phyloP scores from a whole-genome alignment of 257 asterid genomes.

The Scutellaria galericulata region DNA sequence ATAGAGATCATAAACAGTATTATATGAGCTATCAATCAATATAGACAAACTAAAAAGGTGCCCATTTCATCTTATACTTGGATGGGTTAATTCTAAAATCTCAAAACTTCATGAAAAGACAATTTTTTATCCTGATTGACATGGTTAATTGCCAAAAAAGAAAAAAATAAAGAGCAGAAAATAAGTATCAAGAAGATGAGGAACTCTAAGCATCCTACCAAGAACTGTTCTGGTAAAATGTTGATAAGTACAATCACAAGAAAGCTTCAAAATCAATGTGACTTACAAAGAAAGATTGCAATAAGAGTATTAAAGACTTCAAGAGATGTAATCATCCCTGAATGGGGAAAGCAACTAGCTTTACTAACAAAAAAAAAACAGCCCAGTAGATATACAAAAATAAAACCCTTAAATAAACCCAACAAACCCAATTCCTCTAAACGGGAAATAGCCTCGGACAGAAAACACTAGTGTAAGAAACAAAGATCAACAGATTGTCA shows the following conservation, averaged over 20 bases:
- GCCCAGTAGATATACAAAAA: background rate
- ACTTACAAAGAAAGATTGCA: background rate
- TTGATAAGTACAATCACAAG: background rate
- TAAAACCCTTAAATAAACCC: constrained; percentile 10
- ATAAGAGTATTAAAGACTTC: background rate
- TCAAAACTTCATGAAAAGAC: background rate
- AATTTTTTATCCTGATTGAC: background rate
- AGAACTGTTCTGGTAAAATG: background rate
- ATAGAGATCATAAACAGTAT: background rate
- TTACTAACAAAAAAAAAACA: background rate
- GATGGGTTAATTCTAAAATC: background rate
- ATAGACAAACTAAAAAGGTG: background rate
- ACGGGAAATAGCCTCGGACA: constrained; percentile 1
- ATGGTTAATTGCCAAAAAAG: background rate
- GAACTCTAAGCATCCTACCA: background rate
- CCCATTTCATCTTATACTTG: background rate
- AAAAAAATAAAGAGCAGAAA: background rate
- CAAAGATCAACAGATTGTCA: background rate
- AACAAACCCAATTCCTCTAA: background rate
- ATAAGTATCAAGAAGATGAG: background rate
- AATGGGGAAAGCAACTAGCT: constrained; percentile 11
- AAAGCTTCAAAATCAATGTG: background rate
- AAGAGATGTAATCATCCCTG: constrained; percentile 8
- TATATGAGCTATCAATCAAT: constrained; percentile 7
- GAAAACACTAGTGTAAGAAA: background rate